A percentile compares a stretch with the other conserved stretches of the same genome.
These are phyloP conservation scores for Rutstroemia sp. DNA, from an alignment of 2,329 filamentous ascomycete species.

Conservation along the genomic window DNA sequence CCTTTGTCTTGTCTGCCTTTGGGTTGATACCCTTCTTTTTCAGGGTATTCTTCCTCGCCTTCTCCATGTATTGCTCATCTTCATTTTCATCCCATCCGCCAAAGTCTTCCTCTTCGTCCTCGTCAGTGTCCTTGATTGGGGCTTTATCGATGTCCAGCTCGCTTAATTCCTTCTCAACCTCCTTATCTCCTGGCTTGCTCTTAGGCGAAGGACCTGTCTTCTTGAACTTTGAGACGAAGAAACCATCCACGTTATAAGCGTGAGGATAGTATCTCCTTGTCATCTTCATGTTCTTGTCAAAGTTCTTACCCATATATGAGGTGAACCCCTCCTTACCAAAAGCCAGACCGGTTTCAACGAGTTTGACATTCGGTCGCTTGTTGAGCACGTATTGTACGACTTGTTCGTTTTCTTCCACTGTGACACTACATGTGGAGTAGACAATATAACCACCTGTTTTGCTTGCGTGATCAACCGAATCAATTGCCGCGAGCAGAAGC, in stretches of 20 bases:
- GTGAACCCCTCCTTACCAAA: constrained; percentile 94
- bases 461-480: constrained; percentile 84
- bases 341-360: constrained; percentile 82
- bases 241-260: constrained; percentile 91
- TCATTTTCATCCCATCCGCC: constrained; percentile 69
- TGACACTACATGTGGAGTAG: constrained; percentile 94
- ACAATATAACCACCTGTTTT: constrained; percentile 94
- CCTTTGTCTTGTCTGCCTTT: constrained; percentile 40
- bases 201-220: constrained; percentile 74
- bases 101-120: constrained; percentile 47
- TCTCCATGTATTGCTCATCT: constrained; percentile 64
- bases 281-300: constrained; percentile 76
- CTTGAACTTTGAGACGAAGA: constrained; percentile 97
- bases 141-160: constrained; percentile 58
- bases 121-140: constrained; percentile 38
- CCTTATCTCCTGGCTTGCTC: constrained; percentile 29
- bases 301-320: constrained; percentile 83
- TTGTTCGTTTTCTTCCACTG: constrained; percentile 86
- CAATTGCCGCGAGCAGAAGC: constrained; percentile 84
- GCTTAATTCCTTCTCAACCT: constrained; percentile 28
- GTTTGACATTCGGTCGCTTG: constrained; percentile 85
- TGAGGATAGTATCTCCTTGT: constrained; percentile 86
- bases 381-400: constrained; percentile 90
- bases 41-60: constrained; percentile 66
- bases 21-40: constrained; percentile 69